A percentile compares a stretch with the other conserved stretches of the same genome.
Conservation (phyloP, 108 stramenopile species). For the Skeletonema marinoi region DNA sequence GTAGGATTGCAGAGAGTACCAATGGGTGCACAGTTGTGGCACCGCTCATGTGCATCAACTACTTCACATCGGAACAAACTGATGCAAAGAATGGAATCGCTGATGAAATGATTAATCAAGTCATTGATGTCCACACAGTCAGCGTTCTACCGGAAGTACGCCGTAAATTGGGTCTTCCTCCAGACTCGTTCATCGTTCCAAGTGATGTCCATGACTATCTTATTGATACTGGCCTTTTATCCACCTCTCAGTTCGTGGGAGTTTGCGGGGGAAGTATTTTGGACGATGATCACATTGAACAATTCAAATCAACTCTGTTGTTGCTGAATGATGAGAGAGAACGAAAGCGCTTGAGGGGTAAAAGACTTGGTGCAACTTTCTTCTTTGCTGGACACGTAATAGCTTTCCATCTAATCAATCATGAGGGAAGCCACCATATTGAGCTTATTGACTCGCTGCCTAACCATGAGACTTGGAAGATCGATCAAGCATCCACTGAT, state of each 20-base stretch:
- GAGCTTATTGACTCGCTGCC: slow-evolving; percentile 60
- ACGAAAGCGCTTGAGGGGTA: slow-evolving; percentile 4
- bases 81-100: slow-evolving; percentile 37
- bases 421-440: slow-evolving; percentile 12
- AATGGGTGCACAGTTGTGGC: slow-evolving; percentile 84
- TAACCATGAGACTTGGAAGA: slow-evolving; percentile 25
- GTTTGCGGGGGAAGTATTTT: slow-evolving; percentile 69
- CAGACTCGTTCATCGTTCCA: slow-evolving; percentile 69
- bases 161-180: slow-evolving; percentile 49
- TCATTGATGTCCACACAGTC: slow-evolving; percentile 60
- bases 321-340: slow-evolving; percentile 10
- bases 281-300: slow-evolving; percentile 57
- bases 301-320: slow-evolving; percentile 32
- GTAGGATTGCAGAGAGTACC: slow-evolving; percentile 53
- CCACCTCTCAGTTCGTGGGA: slow-evolving; percentile 58
- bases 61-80: slow-evolving; percentile 30
- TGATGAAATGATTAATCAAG: slow-evolving; percentile 54
- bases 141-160: slow-evolving; percentile 50
- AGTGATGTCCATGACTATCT: slow-evolving; percentile 75
- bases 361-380: slow-evolving; percentile 56
- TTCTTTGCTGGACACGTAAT: slow-evolving; percentile 79
- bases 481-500: neutral
- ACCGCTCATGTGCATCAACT: slow-evolving; percentile 61
- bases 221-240: slow-evolving; percentile 48
- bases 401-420: slow-evolving; percentile 44